A percentile compares a stretch with the other conserved stretches of the same genome.
Conservation (phyloP, 306 rosid genomes). For the Cucumis melo region DNA sequence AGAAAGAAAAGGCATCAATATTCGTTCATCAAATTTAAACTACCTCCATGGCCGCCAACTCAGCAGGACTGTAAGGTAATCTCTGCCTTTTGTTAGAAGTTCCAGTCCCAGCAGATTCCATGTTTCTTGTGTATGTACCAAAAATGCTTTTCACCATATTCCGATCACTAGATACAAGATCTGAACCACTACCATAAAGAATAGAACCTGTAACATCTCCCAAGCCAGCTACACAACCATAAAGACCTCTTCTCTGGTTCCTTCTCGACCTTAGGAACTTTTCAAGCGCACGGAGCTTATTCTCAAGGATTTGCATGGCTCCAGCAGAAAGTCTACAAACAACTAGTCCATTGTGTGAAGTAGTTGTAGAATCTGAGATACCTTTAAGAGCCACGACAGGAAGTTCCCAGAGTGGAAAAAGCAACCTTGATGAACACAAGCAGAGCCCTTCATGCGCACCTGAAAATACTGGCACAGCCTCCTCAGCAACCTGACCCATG, state of each 20-base stretch:
- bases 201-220: slow-evolving; percentile 85
- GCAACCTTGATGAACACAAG: slow-evolving; percentile 81
- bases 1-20: neutral
- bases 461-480: slow-evolving; percentile 94
- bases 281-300: slow-evolving; percentile 68
- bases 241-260: slow-evolving; percentile 92
- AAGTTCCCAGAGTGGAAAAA: slow-evolving; percentile 95
- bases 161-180: slow-evolving; percentile 63
- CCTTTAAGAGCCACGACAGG: slow-evolving; percentile 72
- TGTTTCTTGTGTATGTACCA: slow-evolving; percentile 59
- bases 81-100: slow-evolving; percentile 72
- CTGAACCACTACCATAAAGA: slow-evolving; percentile 71
- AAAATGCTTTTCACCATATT: slow-evolving; percentile 79
- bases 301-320: slow-evolving; percentile 91
- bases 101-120: slow-evolving; percentile 59
- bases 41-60: slow-evolving; percentile 99
- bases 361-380: slow-evolving; percentile 34
- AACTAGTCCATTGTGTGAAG: slow-evolving; percentile 51
- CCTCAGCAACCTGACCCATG: slow-evolving; percentile 99
- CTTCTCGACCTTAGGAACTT: slow-evolving; percentile 79
- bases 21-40: slow-evolving; percentile 14
- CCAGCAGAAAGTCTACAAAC: slow-evolving; percentile 72
- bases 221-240: slow-evolving; percentile 93
- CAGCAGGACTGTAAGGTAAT: slow-evolving; percentile 88
- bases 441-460: slow-evolving; percentile 98